phyloP scores from a whole-genome alignment of 805 yeast genomes.

The Pichia manshurica region DNA sequence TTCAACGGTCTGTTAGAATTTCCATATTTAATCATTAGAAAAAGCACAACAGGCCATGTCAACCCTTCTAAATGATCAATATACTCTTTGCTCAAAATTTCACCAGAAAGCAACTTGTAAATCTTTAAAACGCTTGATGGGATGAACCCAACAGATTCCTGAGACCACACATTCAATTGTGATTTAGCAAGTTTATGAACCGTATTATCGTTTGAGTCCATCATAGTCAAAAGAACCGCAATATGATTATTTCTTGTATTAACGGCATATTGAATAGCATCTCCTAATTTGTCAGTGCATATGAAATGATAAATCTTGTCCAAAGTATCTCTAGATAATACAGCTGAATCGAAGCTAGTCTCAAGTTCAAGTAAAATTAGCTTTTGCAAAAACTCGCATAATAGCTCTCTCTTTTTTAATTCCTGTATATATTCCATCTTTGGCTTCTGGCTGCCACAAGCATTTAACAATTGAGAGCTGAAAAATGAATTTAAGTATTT shows the following conservation, averaged over 20 bases:
- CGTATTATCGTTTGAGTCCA: conserved; percentile 64
- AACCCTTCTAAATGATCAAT: conserved; percentile 39
- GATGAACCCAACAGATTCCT: conserved; percentile 36
- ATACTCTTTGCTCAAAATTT: conserved; percentile 27
- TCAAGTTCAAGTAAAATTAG: conserved; percentile 36
- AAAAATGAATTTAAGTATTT: conserved; percentile 17
- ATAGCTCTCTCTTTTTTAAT: conserved; percentile 36
- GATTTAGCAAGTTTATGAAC: conserved; percentile 49
- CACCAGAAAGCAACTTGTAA: conserved; percentile 59
- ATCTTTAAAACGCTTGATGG: conserved; percentile 53
- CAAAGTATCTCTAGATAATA: conserved; percentile 34
- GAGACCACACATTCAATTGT: conserved; percentile 66
- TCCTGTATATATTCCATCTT: conserved; percentile 16
- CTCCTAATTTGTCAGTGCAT: conserved; percentile 49
- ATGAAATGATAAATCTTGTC: conserved; percentile 47
- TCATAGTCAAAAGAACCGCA: conserved; percentile 59
- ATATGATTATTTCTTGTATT: conserved; percentile 62
- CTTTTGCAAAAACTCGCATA: conserved; percentile 54
- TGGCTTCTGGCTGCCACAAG: conserved; percentile 8
- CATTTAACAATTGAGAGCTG: conserved; percentile 6
- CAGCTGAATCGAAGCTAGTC: conserved; percentile 12
- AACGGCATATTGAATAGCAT: conserved; percentile 60
- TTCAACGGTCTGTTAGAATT: conserved; percentile 35
- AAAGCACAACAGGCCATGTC: conserved; percentile 63
- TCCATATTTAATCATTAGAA: conserved; percentile 60